phyloP scores from a whole-genome alignment of 176 grass and related monocot genomes.

The Oryza glumipatula region DNA sequence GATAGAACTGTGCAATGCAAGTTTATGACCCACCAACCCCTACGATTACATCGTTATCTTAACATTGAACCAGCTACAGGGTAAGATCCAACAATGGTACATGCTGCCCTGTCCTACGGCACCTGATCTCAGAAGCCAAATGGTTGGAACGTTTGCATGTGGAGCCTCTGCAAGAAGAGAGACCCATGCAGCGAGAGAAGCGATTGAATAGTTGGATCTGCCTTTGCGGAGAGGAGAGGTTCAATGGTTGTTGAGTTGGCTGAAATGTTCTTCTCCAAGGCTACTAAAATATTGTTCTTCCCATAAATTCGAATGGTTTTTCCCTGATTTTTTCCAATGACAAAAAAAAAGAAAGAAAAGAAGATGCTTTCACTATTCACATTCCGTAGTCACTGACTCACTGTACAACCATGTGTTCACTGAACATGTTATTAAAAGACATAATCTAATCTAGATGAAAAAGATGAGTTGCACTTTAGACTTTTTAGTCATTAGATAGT shows the following conservation, averaged over 20 bases:
- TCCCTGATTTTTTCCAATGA: background rate
- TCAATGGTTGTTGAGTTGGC: constrained; percentile 8
- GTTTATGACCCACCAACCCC: background rate
- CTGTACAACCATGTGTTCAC: constrained; percentile 26
- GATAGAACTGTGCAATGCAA: background rate
- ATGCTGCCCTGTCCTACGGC: background rate
- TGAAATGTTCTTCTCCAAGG: constrained; percentile 2
- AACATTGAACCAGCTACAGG: background rate
- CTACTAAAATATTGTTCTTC: background rate
- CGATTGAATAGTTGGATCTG: constrained; percentile 22
- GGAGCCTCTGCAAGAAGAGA: constrained; percentile 15
- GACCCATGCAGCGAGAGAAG: background rate
- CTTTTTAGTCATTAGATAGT: background rate
- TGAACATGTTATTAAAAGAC: background rate
- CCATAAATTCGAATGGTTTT: background rate
- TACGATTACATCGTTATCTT: background rate
- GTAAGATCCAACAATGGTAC: background rate
- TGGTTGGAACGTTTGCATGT: background rate
- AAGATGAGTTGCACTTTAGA: constrained; percentile 5
- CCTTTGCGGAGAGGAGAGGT: background rate
- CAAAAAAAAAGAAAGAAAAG: background rate
- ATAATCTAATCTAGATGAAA: background rate
- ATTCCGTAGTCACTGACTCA: constrained; percentile 2
- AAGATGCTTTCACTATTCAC: constrained; percentile 10
- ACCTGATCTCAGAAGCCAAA: constrained; percentile 7